phyloP scores from a whole-genome alignment of 2,329 filamentous ascomycete genomes.

The Colletotrichum sp. region DNA sequence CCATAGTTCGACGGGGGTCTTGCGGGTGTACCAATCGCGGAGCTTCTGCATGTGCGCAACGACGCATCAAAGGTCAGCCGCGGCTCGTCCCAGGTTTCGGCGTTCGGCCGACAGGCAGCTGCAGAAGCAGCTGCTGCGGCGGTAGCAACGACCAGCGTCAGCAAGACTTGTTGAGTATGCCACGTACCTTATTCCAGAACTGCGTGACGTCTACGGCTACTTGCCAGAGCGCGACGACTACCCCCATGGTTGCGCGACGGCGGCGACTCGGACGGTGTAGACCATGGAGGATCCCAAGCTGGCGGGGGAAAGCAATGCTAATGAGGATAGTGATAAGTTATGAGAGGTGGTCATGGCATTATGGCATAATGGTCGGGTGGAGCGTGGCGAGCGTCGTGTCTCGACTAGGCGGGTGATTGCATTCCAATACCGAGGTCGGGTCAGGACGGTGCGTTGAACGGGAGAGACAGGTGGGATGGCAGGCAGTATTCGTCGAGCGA shows the following conservation, averaged over 20 bases:
- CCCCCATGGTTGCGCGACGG: conserved; percentile 39
- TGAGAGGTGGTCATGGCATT: conserved; percentile 16
- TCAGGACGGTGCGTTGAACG: not conserved
- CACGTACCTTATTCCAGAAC: conserved; percentile 66
- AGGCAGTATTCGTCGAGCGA: not conserved
- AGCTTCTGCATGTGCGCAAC: conserved; percentile 60
- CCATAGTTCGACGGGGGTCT: conserved; percentile 69
- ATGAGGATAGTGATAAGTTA: conserved; percentile 11
- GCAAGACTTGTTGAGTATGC: not conserved
- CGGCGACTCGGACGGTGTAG: not conserved
- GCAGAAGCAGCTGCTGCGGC: not conserved
- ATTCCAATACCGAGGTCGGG: conserved; percentile 10
- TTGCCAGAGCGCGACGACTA: conserved; percentile 56
- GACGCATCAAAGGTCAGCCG: conserved; percentile 1
- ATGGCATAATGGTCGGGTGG: conserved; percentile 10
- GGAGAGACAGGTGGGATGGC: not conserved
- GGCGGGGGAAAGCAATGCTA: conserved; percentile 8
- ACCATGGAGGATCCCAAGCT: conserved; percentile 17
- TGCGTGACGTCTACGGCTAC: conserved; percentile 65
- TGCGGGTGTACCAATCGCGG: conserved; percentile 69
- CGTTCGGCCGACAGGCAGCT: not conserved
- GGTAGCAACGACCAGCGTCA: not conserved
- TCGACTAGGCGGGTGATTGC: conserved; percentile 5
- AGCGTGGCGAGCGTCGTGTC: conserved; percentile 8
- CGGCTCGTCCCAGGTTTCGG: not conserved